phyloP scores from a whole-genome alignment of 148 eudicot genomes.

The Silene latifolia region DNA sequence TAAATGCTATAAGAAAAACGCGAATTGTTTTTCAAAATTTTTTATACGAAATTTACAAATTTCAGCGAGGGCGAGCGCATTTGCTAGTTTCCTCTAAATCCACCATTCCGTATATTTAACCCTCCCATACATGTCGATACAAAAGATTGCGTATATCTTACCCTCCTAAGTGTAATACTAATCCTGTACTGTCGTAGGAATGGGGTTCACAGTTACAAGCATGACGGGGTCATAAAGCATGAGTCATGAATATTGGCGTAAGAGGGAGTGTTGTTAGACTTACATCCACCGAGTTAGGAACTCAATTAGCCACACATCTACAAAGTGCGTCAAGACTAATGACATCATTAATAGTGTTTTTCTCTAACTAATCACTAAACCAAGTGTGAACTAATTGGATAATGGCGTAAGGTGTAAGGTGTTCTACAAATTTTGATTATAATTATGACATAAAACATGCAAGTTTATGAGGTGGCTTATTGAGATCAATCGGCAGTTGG shows the following conservation, averaged over 20 bases:
- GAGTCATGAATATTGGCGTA: neutral
- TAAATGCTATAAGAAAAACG: no score
- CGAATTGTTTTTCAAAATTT: no score
- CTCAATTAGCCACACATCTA: neutral
- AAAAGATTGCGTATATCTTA: no score
- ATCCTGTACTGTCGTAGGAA: neutral
- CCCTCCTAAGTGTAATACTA: no score
- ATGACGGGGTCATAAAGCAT: neutral
- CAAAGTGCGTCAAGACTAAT: neutral
- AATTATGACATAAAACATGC: neutral
- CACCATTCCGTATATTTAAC: no score
- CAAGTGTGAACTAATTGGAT: neutral
- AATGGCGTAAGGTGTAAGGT: neutral
- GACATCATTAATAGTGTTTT: constrained; percentile 4
- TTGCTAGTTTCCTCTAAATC: no score
- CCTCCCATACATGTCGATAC: no score
- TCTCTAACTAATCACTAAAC: neutral
- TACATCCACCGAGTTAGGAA: neutral
- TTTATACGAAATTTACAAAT: no score
- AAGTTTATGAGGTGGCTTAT: neutral
- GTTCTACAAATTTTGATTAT: neutral
- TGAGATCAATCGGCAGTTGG: neutral
- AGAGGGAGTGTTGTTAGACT: constrained; percentile 5
- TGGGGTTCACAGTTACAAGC: constrained; percentile 4
- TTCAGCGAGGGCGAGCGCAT: no score